Percentiles rank a stretch among this genome's conserved stretches.
phyloP scores from a whole-genome alignment of 768 basidiomycete species.

The Termitomyces sp. region DNA sequence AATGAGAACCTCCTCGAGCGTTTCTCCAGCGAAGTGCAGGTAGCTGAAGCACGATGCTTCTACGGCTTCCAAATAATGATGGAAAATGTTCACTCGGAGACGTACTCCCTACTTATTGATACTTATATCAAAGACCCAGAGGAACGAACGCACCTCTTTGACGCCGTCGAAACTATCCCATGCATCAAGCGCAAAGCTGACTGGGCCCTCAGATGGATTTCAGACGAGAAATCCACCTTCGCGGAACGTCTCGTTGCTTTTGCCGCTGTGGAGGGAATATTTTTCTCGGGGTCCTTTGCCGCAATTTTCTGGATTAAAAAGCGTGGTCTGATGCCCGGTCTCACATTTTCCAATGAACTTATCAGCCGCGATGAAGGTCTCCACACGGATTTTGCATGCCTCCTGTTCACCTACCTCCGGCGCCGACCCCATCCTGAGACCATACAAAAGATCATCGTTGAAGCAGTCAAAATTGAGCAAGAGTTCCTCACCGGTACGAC shows the following conservation, averaged over 20 bases:
- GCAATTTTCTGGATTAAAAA: slow-evolving; percentile 98
- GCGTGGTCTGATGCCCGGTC: slow-evolving; percentile 94
- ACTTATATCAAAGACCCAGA: slow-evolving; percentile 84
- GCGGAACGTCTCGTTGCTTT: slow-evolving; percentile 91
- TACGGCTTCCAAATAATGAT: slow-evolving; percentile 99
- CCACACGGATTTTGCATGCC: slow-evolving; percentile 95
- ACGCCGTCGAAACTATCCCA: slow-evolving; percentile 92
- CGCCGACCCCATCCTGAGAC: slow-evolving; percentile 80
- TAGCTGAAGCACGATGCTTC: slow-evolving; percentile 91
- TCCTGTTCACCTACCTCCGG: slow-evolving; percentile 82
- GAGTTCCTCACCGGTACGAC: slow-evolving; percentile 79
- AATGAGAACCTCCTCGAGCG: slow-evolving; percentile 96
- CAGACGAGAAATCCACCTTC: slow-evolving; percentile 75
- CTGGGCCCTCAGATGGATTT: slow-evolving; percentile 94
- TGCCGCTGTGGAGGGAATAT: slow-evolving; percentile 96
- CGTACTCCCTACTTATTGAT: slow-evolving; percentile 94
- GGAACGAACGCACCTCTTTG: slow-evolving; percentile 81
- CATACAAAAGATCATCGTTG: slow-evolving; percentile 65
- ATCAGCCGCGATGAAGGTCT: slow-evolving; percentile 96
- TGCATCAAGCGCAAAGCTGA: slow-evolving; percentile 91
- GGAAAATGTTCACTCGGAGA: slow-evolving; percentile 97
- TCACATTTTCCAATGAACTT: slow-evolving; percentile 95
- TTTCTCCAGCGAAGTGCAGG: slow-evolving; percentile 91
- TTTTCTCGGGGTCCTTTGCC: slow-evolving; percentile 93
- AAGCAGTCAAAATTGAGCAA: slow-evolving; percentile 86